Percentiles rank a stretch among this genome's conserved stretches.
These are phyloP conservation scores for Thozetella sp. DNA, from an alignment of 495 filamentous ascomycete species.

Conservation along the genomic window DNA sequence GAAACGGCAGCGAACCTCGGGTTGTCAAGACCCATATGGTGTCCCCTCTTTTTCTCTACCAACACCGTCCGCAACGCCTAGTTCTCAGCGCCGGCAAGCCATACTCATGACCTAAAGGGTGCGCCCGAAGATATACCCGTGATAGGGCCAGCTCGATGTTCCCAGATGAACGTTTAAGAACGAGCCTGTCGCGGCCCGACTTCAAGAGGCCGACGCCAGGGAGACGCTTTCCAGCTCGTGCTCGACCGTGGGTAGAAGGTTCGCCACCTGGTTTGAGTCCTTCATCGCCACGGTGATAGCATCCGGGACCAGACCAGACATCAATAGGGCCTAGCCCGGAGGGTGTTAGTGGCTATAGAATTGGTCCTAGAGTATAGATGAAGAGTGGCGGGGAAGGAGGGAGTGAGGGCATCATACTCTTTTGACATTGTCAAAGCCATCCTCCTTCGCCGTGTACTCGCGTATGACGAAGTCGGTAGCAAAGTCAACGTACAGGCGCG, in stretches of 20 bases:
- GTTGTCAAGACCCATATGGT: too few species aligned
- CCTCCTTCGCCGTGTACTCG: constrained; percentile 86
- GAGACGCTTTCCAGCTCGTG: constrained; percentile 45
- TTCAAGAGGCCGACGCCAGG: constrained; percentile 18
- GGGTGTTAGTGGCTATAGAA: too few species aligned
- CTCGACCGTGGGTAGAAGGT: constrained; percentile 73
- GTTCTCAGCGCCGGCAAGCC: too few species aligned
- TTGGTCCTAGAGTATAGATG: too few species aligned
- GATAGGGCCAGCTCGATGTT: too few species aligned
- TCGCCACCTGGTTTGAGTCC: constrained; percentile 78
- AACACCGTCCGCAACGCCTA: too few species aligned
- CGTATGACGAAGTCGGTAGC: constrained; percentile 76
- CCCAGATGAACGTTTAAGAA: too few species aligned
- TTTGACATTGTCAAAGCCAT: constrained; percentile 74
- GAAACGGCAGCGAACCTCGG: too few species aligned
- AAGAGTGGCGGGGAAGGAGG: not conserved
- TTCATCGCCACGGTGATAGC: constrained; percentile 78
- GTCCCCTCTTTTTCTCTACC: too few species aligned
- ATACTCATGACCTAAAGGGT: too few species aligned
- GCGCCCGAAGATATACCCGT: too few species aligned
- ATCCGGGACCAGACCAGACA: constrained; percentile 59
- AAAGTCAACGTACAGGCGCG: constrained; percentile 91
- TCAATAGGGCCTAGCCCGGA: constrained; percentile 61
- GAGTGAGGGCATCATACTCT: constrained; percentile 49
- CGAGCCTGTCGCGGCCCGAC: too few species aligned